A percentile compares a stretch with the other conserved stretches of the same genome.
Conservation (phyloP, 805 yeast genomes). For the Starmerella etchellsii region DNA sequence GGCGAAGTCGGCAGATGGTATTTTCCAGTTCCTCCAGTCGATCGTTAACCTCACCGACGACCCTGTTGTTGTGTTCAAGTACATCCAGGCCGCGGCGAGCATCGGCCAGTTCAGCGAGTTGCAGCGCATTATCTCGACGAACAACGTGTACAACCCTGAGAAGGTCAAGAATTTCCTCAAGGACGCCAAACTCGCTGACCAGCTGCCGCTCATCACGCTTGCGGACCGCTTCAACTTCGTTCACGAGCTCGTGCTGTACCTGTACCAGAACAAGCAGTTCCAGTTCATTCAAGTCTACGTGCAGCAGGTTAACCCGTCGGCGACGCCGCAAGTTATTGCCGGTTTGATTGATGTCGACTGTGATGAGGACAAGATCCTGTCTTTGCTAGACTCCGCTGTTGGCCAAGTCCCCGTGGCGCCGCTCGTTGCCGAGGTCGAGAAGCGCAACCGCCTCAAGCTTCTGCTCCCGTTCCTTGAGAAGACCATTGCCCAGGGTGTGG, state of each 20-base stretch:
- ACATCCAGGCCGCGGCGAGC: conserved; percentile 86
- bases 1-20: conserved; percentile 82
- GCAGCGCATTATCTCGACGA: conserved; percentile 89
- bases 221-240: conserved; percentile 86
- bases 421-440: conserved; percentile 87
- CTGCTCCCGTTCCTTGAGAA: conserved; percentile 87
- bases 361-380: conserved; percentile 77
- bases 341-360: conserved; percentile 95
- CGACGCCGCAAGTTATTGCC: conserved; percentile 93
- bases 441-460: conserved; percentile 85
- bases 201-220: conserved; percentile 88
- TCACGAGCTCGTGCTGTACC: conserved; percentile 83
- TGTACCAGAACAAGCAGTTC: conserved; percentile 91
- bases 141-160: conserved; percentile 89
- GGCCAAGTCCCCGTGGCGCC: conserved; percentile 91
- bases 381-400: conserved; percentile 65
- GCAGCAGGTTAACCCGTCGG: conserved; percentile 91
- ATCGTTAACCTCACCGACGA: conserved; percentile 90
- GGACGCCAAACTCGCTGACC: conserved; percentile 87
- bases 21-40: conserved; percentile 83
- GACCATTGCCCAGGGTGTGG: conserved; percentile 65
- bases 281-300: conserved; percentile 96
- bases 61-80: conserved; percentile 88
- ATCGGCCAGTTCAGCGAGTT: conserved; percentile 85
- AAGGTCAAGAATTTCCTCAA: conserved; percentile 94